A percentile compares a stretch with the other conserved stretches of the same genome.
These are phyloP conservation scores for Debaryomyces subglobosus DNA, from an alignment of 1,139 yeast species.

Conservation along the genomic window DNA sequence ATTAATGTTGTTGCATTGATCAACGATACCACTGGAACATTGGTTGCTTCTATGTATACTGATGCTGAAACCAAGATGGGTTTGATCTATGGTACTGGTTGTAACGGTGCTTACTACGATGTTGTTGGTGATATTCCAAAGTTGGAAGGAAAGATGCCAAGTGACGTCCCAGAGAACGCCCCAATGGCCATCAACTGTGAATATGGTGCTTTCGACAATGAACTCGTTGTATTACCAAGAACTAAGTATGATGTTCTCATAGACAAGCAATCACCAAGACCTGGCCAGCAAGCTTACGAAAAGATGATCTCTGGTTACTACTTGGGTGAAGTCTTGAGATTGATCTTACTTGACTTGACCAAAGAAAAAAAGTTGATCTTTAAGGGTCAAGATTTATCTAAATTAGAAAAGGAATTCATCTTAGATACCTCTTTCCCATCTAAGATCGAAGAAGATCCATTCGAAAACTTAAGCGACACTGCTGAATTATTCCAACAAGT, in stretches of 20 bases:
- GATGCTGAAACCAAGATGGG: constrained; percentile 93
- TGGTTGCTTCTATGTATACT: constrained; percentile 92
- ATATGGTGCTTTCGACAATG: constrained; percentile 97
- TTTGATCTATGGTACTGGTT: constrained; percentile 95
- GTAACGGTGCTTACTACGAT: constrained; percentile 97
- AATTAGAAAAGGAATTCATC: constrained; percentile 60
- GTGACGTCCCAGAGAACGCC: constrained; percentile 63
- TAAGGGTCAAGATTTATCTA: constrained; percentile 64
- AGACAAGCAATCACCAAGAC: constrained; percentile 90
- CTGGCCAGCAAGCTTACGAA: constrained; percentile 94
- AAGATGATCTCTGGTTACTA: constrained; percentile 98
- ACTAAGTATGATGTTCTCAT: constrained; percentile 82
- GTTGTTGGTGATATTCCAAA: constrained; percentile 75
- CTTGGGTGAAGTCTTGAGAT: constrained; percentile 88
- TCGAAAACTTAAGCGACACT: constrained; percentile 80
- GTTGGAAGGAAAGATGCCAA: constrained; percentile 68
- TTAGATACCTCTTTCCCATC: constrained; percentile 92
- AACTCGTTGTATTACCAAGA: constrained; percentile 81
- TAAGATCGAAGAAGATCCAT: constrained; percentile 85
- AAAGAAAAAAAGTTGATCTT: constrained; percentile 65
- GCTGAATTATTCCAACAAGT: constrained; percentile 62
- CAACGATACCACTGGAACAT: constrained; percentile 96
- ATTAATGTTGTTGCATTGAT: constrained; percentile 88
- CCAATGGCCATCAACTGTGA: constrained; percentile 98
- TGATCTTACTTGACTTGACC: constrained; percentile 74